Conservation (phyloP, 2,329 filamentous ascomycete genomes). For the Pseudogymnoascus sp. region DNA sequence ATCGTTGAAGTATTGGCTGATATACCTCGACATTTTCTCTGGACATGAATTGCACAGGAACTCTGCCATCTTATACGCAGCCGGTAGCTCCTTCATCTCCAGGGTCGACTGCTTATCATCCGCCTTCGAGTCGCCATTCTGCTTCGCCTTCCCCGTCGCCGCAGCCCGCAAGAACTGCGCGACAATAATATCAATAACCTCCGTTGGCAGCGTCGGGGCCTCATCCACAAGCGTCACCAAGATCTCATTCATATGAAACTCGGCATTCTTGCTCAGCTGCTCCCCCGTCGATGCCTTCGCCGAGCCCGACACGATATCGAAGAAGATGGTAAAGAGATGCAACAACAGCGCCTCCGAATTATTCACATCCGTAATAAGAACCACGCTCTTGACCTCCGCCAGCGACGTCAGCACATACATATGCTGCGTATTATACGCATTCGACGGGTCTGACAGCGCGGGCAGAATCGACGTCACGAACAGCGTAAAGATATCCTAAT, state of each 20-base stretch:
- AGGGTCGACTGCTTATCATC: conserved; percentile 77
- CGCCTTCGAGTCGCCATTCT: conserved; percentile 40
- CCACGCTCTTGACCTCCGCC: conserved; percentile 86
- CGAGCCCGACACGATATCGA: conserved; percentile 79
- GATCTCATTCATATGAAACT: conserved; percentile 83
- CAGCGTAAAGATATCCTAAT: conserved; percentile 82
- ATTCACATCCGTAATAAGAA: conserved; percentile 81
- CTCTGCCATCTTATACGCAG: conserved; percentile 94
- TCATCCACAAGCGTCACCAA: conserved; percentile 84
- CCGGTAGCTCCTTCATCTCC: conserved; percentile 76
- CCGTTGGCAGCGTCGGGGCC: conserved; percentile 62
- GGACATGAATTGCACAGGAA: conserved; percentile 81
- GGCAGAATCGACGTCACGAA: conserved; percentile 79
- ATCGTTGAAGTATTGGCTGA: conserved; percentile 94
- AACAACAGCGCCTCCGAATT: conserved; percentile 71
- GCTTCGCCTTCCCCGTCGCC: conserved; percentile 47
- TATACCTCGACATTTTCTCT: conserved; percentile 90
- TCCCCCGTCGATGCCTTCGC: conserved; percentile 69
- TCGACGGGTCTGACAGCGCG: conserved; percentile 73
- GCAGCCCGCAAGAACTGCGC: conserved; percentile 91
- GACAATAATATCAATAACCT: conserved; percentile 86
- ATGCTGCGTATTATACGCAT: conserved; percentile 89
- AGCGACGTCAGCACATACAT: conserved; percentile 84
- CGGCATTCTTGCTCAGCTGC: conserved; percentile 83
- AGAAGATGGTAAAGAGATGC: conserved; percentile 77